Conservation (phyloP, 192 early-diverging fungal species). For the Chytriomyces sp. region DNA sequence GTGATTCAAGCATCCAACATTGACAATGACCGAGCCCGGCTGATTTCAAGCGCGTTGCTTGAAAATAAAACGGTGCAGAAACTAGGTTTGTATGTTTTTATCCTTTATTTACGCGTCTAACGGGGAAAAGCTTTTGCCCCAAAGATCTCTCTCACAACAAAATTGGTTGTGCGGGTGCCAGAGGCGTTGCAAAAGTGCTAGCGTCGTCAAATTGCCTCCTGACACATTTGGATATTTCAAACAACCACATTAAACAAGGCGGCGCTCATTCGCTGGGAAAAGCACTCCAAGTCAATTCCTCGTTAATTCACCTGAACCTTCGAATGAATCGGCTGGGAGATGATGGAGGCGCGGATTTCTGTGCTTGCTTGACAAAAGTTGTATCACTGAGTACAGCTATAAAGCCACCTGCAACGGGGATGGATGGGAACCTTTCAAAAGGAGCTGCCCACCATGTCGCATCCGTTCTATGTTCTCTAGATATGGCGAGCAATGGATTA, state of each 20-base stretch:
- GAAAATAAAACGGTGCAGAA: slow-evolving; percentile 42
- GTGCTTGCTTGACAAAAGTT: slow-evolving; percentile 31
- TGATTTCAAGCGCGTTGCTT: slow-evolving; percentile 45
- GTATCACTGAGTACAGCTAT: slow-evolving; percentile 33
- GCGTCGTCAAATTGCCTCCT: slow-evolving; percentile 33
- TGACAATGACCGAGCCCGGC: slow-evolving; percentile 51
- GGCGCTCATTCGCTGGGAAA: slow-evolving; percentile 46
- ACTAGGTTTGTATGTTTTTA: slow-evolving; percentile 38
- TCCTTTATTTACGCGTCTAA: not conserved
- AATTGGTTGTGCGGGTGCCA: slow-evolving; percentile 50
- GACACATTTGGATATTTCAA: slow-evolving; percentile 43
- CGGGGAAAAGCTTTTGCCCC: not conserved
- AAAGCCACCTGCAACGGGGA: not conserved
- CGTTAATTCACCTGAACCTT: slow-evolving; percentile 40
- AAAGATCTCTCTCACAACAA: slow-evolving; percentile 61
- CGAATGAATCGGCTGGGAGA: slow-evolving; percentile 50
- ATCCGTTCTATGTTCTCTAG: slow-evolving; percentile 30
- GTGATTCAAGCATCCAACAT: slow-evolving; percentile 49
- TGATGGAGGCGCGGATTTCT: slow-evolving; percentile 43
- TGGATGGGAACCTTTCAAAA: not conserved
- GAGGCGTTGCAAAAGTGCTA: slow-evolving; percentile 53
- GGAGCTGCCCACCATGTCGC: not conserved
- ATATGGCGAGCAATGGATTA: slow-evolving; percentile 50
- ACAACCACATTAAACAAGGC: slow-evolving; percentile 49
- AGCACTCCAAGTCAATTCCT: slow-evolving; percentile 41